A percentile compares a stretch with the other conserved stretches of the same genome.
These are phyloP conservation scores for Quercus lobata DNA, from an alignment of 331 rosid species.

Conservation along the genomic window DNA sequence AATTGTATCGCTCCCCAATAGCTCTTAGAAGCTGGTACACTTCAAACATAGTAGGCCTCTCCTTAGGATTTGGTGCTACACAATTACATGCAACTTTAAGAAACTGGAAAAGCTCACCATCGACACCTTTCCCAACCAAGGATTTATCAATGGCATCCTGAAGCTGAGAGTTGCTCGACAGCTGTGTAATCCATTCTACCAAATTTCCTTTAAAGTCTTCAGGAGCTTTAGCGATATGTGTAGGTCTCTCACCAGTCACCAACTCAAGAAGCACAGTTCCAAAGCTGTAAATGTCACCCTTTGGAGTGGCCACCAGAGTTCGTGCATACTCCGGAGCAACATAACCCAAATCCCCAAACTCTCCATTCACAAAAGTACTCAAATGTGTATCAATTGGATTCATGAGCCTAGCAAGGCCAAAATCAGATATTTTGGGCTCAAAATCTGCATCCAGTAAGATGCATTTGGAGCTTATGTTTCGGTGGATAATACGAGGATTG, in stretches of 20 bases:
- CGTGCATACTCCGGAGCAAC: slow-evolving; percentile 93
- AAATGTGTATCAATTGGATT: slow-evolving; percentile 90
- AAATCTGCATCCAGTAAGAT: slow-evolving; percentile 72
- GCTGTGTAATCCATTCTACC: slow-evolving; percentile 74
- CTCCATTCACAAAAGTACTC: slow-evolving; percentile 95
- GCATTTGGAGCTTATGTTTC: slow-evolving; percentile 94
- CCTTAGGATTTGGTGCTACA: slow-evolving; percentile 54
- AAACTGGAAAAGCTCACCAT: slow-evolving; percentile 82
- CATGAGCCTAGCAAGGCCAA: slow-evolving; percentile 97
- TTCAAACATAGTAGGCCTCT: slow-evolving; percentile 97
- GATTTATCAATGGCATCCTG: slow-evolving; percentile 56
- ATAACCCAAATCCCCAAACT: slow-evolving; percentile 93
- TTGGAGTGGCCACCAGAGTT: slow-evolving; percentile 91
- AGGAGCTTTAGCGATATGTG: slow-evolving; percentile 61
- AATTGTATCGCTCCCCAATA: slow-evolving; percentile 67
- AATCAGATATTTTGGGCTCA: slow-evolving; percentile 90
- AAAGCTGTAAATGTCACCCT: slow-evolving; percentile 88
- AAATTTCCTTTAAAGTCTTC: slow-evolving; percentile 83
- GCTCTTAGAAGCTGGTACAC: slow-evolving; percentile 89
- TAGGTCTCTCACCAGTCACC: slow-evolving; percentile 85
- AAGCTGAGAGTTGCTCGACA: slow-evolving; percentile 46
- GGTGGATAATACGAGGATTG: slow-evolving; percentile 91
- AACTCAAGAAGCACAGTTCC: slow-evolving; percentile 93
- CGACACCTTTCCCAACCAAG: slow-evolving; percentile 55
- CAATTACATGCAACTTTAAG: slow-evolving; percentile 83